A percentile compares a stretch with the other conserved stretches of the same genome.
Conservation (phyloP, 1,284 basidiomycete genomes). For the Quambalaria eucalypti region DNA sequence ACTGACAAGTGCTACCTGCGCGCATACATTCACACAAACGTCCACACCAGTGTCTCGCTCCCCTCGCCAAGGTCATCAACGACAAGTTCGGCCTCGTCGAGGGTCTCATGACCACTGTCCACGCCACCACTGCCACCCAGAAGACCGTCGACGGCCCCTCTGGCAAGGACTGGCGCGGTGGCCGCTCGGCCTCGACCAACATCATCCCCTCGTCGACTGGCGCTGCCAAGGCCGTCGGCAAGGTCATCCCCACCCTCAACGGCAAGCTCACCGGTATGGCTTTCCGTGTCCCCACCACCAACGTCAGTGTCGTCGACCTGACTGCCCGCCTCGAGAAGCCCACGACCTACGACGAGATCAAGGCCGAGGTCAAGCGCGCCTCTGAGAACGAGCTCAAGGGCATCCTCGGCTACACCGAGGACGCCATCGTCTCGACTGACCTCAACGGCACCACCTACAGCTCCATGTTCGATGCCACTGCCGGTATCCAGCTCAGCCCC, state of each 20-base stretch:
- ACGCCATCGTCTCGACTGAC: constrained; percentile 68
- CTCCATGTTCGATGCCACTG: constrained; percentile 64
- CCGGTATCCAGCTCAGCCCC: constrained; percentile 83
- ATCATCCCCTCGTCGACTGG: constrained; percentile 99
- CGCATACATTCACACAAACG: too few relatives aligned
- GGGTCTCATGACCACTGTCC: constrained; percentile 94
- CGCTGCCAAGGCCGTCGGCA: constrained; percentile 95
- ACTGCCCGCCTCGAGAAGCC: constrained; percentile 84
- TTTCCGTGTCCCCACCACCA: constrained; percentile 94
- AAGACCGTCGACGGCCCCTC: constrained; percentile 93
- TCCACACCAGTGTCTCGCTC: constrained; percentile 78
- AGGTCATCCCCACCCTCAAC: constrained; percentile 93
- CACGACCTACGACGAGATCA: constrained; percentile 78
- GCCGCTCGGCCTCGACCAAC: constrained; percentile 92
- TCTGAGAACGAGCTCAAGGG: constrained; percentile 63
- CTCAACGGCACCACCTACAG: constrained; percentile 14
- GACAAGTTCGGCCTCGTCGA: constrained; percentile 57
- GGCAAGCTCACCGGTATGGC: constrained; percentile 89
- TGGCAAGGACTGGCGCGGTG: constrained; percentile 62
- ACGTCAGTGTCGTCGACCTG: constrained; percentile 97
- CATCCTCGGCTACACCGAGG: constrained; percentile 90
- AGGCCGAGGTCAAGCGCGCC: constrained; percentile 73
- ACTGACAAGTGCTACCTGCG: too few relatives aligned
- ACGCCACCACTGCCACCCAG: constrained; percentile 76
- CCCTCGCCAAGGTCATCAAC: constrained; percentile 94